A percentile compares a stretch with the other conserved stretches of the same genome.
Conservation (phyloP, 2,329 filamentous ascomycete species). For the Pseudogymnoascus verrucosus region DNA sequence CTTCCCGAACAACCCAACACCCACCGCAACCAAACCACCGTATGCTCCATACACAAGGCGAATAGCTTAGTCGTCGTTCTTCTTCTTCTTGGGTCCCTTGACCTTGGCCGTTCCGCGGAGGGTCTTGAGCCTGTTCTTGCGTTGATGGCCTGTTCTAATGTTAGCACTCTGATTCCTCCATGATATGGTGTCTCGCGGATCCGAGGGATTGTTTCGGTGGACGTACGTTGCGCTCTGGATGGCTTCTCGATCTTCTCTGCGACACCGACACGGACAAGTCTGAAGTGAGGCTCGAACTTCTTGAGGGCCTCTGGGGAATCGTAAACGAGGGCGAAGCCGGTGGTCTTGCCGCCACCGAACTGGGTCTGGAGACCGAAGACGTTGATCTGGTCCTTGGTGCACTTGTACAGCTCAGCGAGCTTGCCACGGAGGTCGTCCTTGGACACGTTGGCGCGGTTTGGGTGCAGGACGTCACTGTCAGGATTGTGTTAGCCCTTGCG, state of each 20-base stretch:
- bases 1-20: constrained; percentile 25
- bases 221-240: constrained; percentile 98
- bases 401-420: constrained; percentile 95
- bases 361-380: constrained; percentile 98
- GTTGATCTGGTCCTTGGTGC: constrained; percentile 92
- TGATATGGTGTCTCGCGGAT: background rate
- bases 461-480: constrained; percentile 95
- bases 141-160: constrained; percentile 79
- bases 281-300: constrained; percentile 99
- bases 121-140: constrained; percentile 99
- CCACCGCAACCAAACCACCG: constrained; percentile 21
- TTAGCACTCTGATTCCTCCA: background rate
- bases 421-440: constrained; percentile 97
- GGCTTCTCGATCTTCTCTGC: constrained; percentile 95
- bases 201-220: constrained; percentile 12
- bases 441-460: constrained; percentile 95
- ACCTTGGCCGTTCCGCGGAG: constrained; percentile 96
- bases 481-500: constrained; percentile 4
- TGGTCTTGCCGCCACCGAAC: constrained; percentile 99
- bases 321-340: constrained; percentile 97
- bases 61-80: constrained; percentile 75
- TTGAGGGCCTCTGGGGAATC: constrained; percentile 97
- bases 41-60: constrained; percentile 19
- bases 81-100: constrained; percentile 92
- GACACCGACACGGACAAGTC: constrained; percentile 86